Percentiles rank a stretch among this genome's conserved stretches.
These are phyloP conservation scores for Ogataea trehaloabstinens DNA, from an alignment of 805 yeast species.

Conservation along the genomic window DNA sequence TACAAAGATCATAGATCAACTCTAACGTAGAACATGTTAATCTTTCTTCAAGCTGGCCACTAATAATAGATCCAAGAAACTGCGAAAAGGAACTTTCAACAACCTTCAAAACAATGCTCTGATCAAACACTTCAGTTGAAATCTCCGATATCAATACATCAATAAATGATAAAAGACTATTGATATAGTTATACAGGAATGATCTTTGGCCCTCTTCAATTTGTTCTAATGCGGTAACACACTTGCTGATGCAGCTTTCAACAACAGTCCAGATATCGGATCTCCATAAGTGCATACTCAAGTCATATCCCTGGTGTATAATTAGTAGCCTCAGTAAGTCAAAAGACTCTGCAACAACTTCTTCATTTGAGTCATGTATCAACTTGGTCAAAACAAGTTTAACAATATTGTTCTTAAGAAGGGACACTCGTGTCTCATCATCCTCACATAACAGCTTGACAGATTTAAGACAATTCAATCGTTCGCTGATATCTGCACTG, in stretches of 20 bases:
- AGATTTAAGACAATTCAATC: slow-evolving; percentile 73
- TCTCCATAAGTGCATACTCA: slow-evolving; percentile 73
- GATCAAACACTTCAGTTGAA: slow-evolving; percentile 49
- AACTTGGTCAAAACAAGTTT: slow-evolving; percentile 61
- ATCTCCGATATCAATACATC: slow-evolving; percentile 61
- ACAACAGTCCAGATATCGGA: slow-evolving; percentile 69
- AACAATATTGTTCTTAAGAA: slow-evolving; percentile 71
- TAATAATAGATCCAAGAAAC: slow-evolving; percentile 38
- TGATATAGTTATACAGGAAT: slow-evolving; percentile 61
- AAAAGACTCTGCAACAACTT: slow-evolving; percentile 74
- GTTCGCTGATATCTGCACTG: slow-evolving; percentile 65
- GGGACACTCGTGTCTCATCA: slow-evolving; percentile 59
- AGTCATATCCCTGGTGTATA: slow-evolving; percentile 85
- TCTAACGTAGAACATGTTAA: slow-evolving; percentile 21
- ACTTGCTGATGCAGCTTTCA: slow-evolving; percentile 49
- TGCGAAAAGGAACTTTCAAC: slow-evolving; percentile 27
- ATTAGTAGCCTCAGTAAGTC: slow-evolving; percentile 80
- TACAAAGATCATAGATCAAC: slow-evolving; percentile 31
- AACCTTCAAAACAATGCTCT: slow-evolving; percentile 23
- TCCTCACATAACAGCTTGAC: slow-evolving; percentile 65
- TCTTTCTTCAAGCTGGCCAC: slow-evolving; percentile 30
- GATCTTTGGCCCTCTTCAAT: slow-evolving; percentile 34
- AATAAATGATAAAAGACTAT: slow-evolving; percentile 67
- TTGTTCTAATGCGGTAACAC: slow-evolving; percentile 46
- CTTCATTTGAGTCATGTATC: slow-evolving; percentile 66